These are phyloP conservation scores for Aspergillus sp. DNA, from an alignment of 2,329 filamentous ascomycete genomes.

Conservation along the genomic window DNA sequence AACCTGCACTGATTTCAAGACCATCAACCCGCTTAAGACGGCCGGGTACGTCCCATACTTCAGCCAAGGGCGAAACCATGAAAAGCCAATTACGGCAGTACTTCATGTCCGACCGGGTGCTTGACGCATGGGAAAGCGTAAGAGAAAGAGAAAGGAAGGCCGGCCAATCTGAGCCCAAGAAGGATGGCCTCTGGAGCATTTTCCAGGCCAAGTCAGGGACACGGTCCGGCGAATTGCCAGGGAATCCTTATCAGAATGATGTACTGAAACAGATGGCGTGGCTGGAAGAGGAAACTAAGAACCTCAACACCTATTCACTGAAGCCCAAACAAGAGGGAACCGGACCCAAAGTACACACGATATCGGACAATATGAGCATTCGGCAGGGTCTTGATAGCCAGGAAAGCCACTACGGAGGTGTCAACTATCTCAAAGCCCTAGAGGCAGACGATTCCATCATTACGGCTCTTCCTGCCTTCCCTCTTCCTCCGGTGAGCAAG, in stretches of 20 bases:
- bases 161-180: conserved; percentile 22
- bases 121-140: conserved; percentile 37
- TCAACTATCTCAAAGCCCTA: conserved; percentile 6
- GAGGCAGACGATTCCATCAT: conserved; percentile 27
- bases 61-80: conserved; percentile 31
- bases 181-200: conserved; percentile 35
- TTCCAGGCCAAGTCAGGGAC: conserved; percentile 34
- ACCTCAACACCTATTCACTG: conserved; percentile 36
- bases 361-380: conserved; percentile 33
- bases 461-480: conserved; percentile 35
- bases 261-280: conserved; percentile 35
- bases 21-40: conserved; percentile 15
- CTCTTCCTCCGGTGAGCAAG: conserved; percentile 16
- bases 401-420: neutral
- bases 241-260: conserved; percentile 20
- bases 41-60: conserved; percentile 14
- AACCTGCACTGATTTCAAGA: conserved; percentile 11
- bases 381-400: conserved; percentile 26
- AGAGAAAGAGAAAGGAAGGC: conserved; percentile 27
- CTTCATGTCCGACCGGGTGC: conserved; percentile 40
- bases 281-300: conserved; percentile 32
- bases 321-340: conserved; percentile 31
- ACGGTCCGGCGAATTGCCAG: conserved; percentile 14
- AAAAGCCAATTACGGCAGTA: conserved; percentile 39
- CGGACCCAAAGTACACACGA: conserved; percentile 37